A percentile compares a stretch with the other conserved stretches of the same genome.
Conservation (phyloP, 495 filamentous ascomycete species). For the Saxophila tyrrhenica region DNA sequence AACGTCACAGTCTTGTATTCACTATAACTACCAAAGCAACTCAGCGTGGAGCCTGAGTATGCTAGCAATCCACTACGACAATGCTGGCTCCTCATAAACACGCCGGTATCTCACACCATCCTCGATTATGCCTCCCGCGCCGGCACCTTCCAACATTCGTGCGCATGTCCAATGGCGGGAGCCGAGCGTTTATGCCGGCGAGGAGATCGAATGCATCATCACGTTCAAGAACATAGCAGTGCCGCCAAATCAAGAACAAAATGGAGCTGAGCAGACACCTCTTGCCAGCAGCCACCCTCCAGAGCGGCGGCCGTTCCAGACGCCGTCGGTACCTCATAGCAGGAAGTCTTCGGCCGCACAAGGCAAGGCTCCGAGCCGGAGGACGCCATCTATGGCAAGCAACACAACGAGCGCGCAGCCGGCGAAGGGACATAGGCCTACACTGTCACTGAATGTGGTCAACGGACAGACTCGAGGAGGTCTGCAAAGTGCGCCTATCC, state of each 20-base stretch:
- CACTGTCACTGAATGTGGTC: slow-evolving; percentile 48
- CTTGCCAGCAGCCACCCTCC: slow-evolving; percentile 28
- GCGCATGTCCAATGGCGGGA: slow-evolving; percentile 92
- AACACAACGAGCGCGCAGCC: slow-evolving; percentile 22
- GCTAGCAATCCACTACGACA: background rate
- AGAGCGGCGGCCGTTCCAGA: slow-evolving; percentile 10
- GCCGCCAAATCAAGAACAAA: slow-evolving; percentile 31
- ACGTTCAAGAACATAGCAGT: slow-evolving; percentile 83
- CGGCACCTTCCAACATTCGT: slow-evolving; percentile 53
- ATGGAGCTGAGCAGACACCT: slow-evolving; percentile 19
- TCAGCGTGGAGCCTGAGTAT: background rate
- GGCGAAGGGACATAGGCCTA: slow-evolving; percentile 44
- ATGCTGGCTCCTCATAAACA: background rate
- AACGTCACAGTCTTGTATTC: too few relatives aligned
- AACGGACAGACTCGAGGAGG: slow-evolving; percentile 18
- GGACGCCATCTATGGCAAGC: slow-evolving; percentile 15
- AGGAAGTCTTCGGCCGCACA: slow-evolving; percentile 12
- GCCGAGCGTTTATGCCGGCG: slow-evolving; percentile 85
- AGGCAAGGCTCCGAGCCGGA: background rate
- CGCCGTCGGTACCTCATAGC: slow-evolving; percentile 4
- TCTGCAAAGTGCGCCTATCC: slow-evolving; percentile 16
- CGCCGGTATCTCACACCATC: background rate
- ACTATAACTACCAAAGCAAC: background rate
- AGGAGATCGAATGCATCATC: slow-evolving; percentile 86
- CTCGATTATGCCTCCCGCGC: slow-evolving; percentile 14